Conservation (phyloP, 805 yeast species). For the Metschnikowia santaceciliae region DNA sequence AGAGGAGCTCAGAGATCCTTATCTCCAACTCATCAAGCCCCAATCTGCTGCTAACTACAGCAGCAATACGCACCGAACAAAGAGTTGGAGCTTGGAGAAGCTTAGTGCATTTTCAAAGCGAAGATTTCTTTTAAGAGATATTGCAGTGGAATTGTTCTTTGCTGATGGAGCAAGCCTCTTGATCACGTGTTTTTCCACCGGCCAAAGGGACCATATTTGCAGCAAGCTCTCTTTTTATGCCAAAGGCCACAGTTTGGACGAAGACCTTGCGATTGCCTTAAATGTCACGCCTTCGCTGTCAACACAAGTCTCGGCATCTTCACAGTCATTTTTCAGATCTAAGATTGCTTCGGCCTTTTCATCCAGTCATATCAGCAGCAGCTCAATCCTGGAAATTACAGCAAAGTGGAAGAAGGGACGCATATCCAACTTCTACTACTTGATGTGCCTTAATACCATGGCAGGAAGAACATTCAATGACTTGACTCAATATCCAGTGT, state of each 20-base stretch:
- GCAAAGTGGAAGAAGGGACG: constrained; percentile 73
- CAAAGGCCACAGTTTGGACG: constrained; percentile 48
- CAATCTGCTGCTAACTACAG: constrained; percentile 25
- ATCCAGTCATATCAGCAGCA: constrained; percentile 21
- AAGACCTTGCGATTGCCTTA: constrained; percentile 52
- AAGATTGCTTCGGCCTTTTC: constrained; percentile 37
- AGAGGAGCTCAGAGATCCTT: constrained; percentile 57
- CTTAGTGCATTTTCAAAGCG: constrained; percentile 67
- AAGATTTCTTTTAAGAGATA: constrained; percentile 73
- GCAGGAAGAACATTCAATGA: constrained; percentile 91
- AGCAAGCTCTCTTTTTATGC: constrained; percentile 46
- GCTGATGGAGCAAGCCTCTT: constrained; percentile 67
- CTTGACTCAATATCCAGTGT: constrained; percentile 84
- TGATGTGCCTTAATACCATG: constrained; percentile 73
- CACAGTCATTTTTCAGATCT: constrained; percentile 21
- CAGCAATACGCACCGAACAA: constrained; percentile 41
- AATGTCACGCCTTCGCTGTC: constrained; percentile 39
- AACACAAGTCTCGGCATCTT: constrained; percentile 11
- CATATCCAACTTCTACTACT: constrained; percentile 76
- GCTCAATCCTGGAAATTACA: constrained; percentile 40
- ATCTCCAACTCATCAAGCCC: constrained; percentile 59
- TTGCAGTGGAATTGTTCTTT: constrained; percentile 75
- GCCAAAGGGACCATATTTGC: constrained; percentile 55
- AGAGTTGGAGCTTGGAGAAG: constrained; percentile 57
- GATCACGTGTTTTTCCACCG: constrained; percentile 55